Conservation (phyloP, 495 filamentous ascomycete species). For the Annulohypoxylon nitens region DNA sequence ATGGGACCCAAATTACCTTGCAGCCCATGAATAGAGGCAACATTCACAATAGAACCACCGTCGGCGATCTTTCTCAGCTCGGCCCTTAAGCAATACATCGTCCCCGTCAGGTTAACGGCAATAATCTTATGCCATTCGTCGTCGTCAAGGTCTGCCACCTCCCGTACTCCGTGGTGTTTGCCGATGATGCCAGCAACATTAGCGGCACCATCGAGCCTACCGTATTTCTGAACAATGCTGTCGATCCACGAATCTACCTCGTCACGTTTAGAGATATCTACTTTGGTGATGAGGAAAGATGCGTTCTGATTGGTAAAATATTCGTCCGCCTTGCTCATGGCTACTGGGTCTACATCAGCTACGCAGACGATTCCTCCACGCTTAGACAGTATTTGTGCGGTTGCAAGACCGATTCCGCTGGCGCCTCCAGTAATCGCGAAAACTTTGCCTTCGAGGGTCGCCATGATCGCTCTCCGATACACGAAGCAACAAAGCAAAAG, state of each 20-base stretch:
- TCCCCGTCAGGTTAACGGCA: conserved; percentile 68
- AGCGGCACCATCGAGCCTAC: conserved; percentile 67
- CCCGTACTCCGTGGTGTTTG: conserved; percentile 50
- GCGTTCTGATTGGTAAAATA: conserved; percentile 48
- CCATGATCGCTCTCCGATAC: conserved; percentile 15
- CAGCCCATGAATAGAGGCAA: conserved; percentile 66
- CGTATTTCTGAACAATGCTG: conserved; percentile 50
- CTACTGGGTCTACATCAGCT: conserved; percentile 61
- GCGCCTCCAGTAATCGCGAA: conserved; percentile 68
- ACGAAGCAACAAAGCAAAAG: neutral
- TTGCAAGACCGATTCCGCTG: conserved; percentile 70
- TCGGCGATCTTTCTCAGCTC: conserved; percentile 63
- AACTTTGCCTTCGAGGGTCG: conserved; percentile 59
- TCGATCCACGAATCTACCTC: conserved; percentile 56
- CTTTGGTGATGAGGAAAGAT: conserved; percentile 48
- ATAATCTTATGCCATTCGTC: conserved; percentile 68
- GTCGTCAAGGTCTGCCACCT: conserved; percentile 52
- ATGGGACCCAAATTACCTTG: conserved; percentile 53
- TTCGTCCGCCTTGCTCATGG: conserved; percentile 52
- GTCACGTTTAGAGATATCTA: conserved; percentile 51
- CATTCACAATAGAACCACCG: conserved; percentile 70
- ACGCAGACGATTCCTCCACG: conserved; percentile 66
- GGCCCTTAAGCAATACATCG: conserved; percentile 69
- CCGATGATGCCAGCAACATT: conserved; percentile 68
- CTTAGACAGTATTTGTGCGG: conserved; percentile 62